Evolutionary conservation across 345 rosid species (phyloP).

Genomic region (Limnanthes douglasii): DNA sequence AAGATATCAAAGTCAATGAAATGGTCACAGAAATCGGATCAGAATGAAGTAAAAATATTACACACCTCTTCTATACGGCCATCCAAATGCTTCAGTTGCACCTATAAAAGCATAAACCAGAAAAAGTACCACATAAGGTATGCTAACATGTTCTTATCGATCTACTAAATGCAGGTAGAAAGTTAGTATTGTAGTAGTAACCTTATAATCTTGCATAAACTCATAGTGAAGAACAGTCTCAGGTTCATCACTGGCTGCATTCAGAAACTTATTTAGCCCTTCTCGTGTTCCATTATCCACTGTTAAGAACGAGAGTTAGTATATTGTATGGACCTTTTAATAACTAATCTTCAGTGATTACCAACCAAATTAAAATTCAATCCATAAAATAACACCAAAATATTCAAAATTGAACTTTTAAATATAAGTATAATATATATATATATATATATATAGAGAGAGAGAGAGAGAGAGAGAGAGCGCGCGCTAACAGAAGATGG

Average conservation of each 20-base stretch:
- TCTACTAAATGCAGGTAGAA: neutral
- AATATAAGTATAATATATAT: no score
- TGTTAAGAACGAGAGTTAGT: slow-evolving; percentile 16
- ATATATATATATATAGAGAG: no score
- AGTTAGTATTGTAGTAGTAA: slow-evolving; percentile 11
- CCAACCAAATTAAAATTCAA: no score
- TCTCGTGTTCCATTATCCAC: slow-evolving; percentile 96
- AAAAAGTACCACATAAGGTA: slow-evolving; percentile 6
- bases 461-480: no score
- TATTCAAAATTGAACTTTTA: no score
- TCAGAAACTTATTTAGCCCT: slow-evolving; percentile 88
- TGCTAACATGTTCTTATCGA: neutral
- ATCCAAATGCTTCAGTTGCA: slow-evolving; percentile 89
- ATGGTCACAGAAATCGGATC: no score
- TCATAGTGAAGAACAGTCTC: slow-evolving; percentile 94
- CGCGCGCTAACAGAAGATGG: no score
- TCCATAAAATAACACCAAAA: no score
- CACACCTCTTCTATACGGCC: slow-evolving; percentile 95
- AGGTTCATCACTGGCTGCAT: slow-evolving; percentile 83
- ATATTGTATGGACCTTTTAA: slow-evolving; percentile 5
- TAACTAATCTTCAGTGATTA: no score
- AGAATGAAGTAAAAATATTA: no score
- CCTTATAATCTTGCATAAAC: slow-evolving; percentile 99
- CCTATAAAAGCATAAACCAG: slow-evolving; percentile 27
- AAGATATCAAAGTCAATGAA: no score